These are phyloP conservation scores for Acer negundo DNA, from an alignment of 345 rosid genomes.

Conservation along the genomic window DNA sequence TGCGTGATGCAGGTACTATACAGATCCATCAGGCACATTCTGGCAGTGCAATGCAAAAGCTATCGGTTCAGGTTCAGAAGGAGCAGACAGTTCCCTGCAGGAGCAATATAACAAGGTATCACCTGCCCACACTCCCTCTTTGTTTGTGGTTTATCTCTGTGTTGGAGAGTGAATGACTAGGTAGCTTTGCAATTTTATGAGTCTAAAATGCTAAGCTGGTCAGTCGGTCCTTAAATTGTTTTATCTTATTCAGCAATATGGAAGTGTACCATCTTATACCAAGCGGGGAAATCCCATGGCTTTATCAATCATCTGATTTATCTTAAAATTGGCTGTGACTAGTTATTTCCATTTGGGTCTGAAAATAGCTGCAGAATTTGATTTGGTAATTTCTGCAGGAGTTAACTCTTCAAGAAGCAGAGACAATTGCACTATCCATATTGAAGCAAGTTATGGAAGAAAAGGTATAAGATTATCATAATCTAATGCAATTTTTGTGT, in stretches of 20 bases:
- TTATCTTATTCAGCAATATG: background rate
- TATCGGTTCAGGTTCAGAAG: slow-evolving; percentile 98
- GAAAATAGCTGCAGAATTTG: background rate
- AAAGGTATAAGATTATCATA: slow-evolving; percentile 48
- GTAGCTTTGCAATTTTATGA: background rate
- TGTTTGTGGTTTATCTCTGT: background rate
- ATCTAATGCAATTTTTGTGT: background rate
- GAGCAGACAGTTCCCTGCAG: slow-evolving; percentile 94
- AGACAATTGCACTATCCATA: slow-evolving; percentile 83
- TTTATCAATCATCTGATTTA: background rate
- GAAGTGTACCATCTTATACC: background rate
- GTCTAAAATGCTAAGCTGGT: background rate
- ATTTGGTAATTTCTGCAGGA: slow-evolving; percentile 44
- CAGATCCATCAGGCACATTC: slow-evolving; percentile 98
- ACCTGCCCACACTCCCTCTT: background rate
- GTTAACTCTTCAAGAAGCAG: slow-evolving; percentile 81
- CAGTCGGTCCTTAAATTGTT: background rate
- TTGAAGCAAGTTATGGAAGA: slow-evolving; percentile 99
- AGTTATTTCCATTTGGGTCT: background rate
- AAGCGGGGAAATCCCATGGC: background rate
- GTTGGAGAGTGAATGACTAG: background rate
- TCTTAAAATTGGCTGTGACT: background rate
- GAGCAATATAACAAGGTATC: slow-evolving; percentile 93
- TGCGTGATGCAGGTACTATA: slow-evolving; percentile 64
- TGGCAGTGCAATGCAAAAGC: slow-evolving; percentile 99